A percentile compares a stretch with the other conserved stretches of the same genome.
Evolutionary conservation across 257 asterid genomes (phyloP).

Genomic region (Solanum chaucha): DNA sequence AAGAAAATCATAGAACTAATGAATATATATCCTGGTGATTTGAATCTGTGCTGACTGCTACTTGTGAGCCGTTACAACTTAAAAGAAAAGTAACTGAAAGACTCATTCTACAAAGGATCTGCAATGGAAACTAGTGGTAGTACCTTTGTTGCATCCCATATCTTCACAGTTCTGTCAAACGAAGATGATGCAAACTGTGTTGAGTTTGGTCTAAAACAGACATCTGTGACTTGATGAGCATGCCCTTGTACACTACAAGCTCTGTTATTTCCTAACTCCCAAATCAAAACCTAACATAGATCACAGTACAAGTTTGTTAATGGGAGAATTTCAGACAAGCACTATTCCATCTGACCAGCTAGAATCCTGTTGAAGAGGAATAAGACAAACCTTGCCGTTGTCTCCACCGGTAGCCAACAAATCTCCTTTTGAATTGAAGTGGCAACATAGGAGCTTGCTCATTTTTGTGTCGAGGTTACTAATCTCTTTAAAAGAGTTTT

Average conservation of each 20-base stretch:
- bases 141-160: conserved; percentile 41
- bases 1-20: neutral
- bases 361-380: neutral
- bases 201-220: conserved; percentile 35
- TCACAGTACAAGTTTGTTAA: neutral
- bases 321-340: neutral
- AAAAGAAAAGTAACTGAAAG: neutral
- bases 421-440: conserved; percentile 29
- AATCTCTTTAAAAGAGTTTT: conserved; percentile 14
- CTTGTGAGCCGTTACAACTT: neutral
- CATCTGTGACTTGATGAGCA: conserved; percentile 26
- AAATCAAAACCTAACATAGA: conserved; percentile 18
- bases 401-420: conserved; percentile 45
- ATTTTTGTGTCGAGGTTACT: conserved; percentile 11
- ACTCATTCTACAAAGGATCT: neutral
- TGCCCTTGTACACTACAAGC: conserved; percentile 8
- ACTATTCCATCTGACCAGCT: neutral
- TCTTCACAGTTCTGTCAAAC: conserved; percentile 25
- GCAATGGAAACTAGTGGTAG: neutral
- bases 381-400: conserved; percentile 30
- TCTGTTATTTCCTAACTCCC: conserved; percentile 10
- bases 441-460: conserved; percentile 35
- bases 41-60: neutral
- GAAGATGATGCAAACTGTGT: conserved; percentile 34
- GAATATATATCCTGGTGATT: neutral